Evolutionary conservation across 306 rosid species (phyloP).

Genomic region (barrel medic (Medicago truncatula)): MtrunA17r5.0-ANR NC_053046.1:40371001-40371500

Average conservation of each 20-base stretch:
- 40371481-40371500: slow-evolving; percentile 91
- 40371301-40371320: no score
- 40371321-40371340: no score
- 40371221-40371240: not conserved
- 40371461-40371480: slow-evolving; percentile 93
- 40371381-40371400: not conserved
- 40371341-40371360: no score
- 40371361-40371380: not conserved
- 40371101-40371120: slow-evolving; percentile 97
- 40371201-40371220: not conserved
- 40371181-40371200: not conserved
- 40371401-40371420: slow-evolving; percentile 1
- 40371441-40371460: slow-evolving; percentile 99
- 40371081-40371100: slow-evolving; percentile 98
- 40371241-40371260: not conserved
- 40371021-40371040: slow-evolving; percentile 87
- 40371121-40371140: slow-evolving; percentile 55
- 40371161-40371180: no score
- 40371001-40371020: slow-evolving; percentile 76
- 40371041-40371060: slow-evolving; percentile 97
- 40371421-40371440: slow-evolving; percentile 82
- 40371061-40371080: slow-evolving; percentile 91
- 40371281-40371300: no score
- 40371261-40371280: no score
- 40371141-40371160: not conserved